Percentiles rank a stretch among this genome's conserved stretches.
These are phyloP conservation scores for Suillus decipiens DNA, from an alignment of 768 basidiomycete species.

Conservation along the genomic window DNA sequence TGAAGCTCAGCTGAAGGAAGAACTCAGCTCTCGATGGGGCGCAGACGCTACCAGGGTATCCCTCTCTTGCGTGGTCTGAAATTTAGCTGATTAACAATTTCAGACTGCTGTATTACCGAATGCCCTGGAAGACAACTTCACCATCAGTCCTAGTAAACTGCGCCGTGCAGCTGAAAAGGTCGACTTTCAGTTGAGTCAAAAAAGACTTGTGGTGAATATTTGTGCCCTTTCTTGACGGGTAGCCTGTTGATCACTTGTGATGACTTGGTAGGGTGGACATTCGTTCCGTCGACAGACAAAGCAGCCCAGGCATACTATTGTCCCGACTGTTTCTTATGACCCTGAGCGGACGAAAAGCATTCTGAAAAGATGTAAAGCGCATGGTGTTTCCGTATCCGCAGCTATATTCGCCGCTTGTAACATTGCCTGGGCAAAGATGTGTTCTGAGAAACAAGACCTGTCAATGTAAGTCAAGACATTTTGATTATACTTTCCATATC, in stretches of 20 bases:
- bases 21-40: conserved; percentile 36
- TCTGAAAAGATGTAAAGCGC: conserved; percentile 67
- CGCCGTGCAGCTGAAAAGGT: conserved; percentile 48
- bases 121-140: conserved; percentile 54
- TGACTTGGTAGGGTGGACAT: conserved; percentile 63
- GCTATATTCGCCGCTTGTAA: conserved; percentile 77
- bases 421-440: conserved; percentile 67
- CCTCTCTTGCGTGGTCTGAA: conserved; percentile 12
- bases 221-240: conserved; percentile 7
- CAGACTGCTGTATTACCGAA: conserved; percentile 38
- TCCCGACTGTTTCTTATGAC: conserved; percentile 67
- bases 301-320: conserved; percentile 57
- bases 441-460: conserved; percentile 43
- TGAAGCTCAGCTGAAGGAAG: conserved; percentile 30
- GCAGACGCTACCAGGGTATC: conserved; percentile 15
- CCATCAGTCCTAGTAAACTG: conserved; percentile 38
- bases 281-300: conserved; percentile 56
- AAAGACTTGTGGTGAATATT: conserved; percentile 52
- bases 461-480: conserved; percentile 46
- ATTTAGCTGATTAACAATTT: neutral
- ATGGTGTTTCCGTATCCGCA: conserved; percentile 73
- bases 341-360: conserved; percentile 58
- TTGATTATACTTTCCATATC: neutral
- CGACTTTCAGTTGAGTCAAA: conserved; percentile 57
- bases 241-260: neutral